Base-by-base conservation (phyloP, 768 basidiomycete species). In the Lactarius evosmus region DNA sequence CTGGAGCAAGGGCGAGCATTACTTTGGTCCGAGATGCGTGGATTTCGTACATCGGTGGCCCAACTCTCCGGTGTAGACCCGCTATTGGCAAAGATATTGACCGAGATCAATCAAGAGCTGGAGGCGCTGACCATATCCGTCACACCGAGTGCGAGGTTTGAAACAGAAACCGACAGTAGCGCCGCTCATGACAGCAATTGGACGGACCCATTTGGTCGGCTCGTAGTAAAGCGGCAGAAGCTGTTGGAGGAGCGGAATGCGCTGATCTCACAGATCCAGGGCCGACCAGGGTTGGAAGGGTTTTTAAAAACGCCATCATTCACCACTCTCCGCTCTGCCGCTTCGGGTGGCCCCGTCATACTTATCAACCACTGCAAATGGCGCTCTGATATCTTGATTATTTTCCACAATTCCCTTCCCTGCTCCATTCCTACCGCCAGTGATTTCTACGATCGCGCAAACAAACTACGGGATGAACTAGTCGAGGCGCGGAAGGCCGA, bases 341-440 rank as follows among this genome's bases (percentile, higher is more conserved):
- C 61, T 6, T 57, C 38, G 4, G n/a, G 14, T 41, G 61, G 61
- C 1, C 61, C 60, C 5, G 52, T 61, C 41, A 27, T 61, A 2
- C 17, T 61, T 4, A 61, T 55, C 12, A 61, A 54, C 16, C 61
- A 62, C 11, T 58, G 56, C 38, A 7, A 5, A 4, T 58, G 41
- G 32, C 50, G 56, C 32, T 52, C 50, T n/a, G 56, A 58, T 12
- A 58, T 58, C 32, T 7, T 58, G 16, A 44, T 63, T 22, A 16
- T 58, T 16, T 38, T 38, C 36, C 36, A 33, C 33, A 33, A 33
- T 33, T 16, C 36, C 16, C 36, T 38, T 38, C 36, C 36, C 16
- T 16, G 36, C 36, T 16, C 16, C 14, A 38, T 44, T 44, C n/a
- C 41, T 44, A 44, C 41, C 17, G 7, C 19, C 3, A n/a, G 7